Conservation (phyloP, 257 asterid species). For the Lycium barbarum region DNA sequence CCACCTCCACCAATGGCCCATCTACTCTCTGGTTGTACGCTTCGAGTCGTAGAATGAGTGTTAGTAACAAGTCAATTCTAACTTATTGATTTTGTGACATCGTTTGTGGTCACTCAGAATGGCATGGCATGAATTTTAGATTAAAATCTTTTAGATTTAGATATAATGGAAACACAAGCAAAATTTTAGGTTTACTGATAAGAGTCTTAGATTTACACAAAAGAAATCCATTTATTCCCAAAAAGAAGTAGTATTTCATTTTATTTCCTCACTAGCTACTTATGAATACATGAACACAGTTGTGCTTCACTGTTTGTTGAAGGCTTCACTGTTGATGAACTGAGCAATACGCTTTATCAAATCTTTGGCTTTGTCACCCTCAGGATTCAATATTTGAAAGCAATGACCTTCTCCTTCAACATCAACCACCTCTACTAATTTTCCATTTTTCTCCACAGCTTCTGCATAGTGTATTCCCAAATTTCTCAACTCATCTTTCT, state of each 20-base stretch:
- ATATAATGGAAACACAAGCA: background rate
- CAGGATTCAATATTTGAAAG: constrained; percentile 24
- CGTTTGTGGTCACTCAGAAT: too few species aligned
- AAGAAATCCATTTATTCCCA: background rate
- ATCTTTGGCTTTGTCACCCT: constrained; percentile 25
- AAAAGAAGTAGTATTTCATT: too few species aligned
- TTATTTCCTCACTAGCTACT: too few species aligned
- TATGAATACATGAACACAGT: background rate
- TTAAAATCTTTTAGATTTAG: too few species aligned
- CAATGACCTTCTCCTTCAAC: constrained; percentile 37
- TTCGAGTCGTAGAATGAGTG: too few species aligned
- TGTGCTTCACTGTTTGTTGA: constrained; percentile 26
- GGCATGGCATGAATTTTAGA: too few species aligned
- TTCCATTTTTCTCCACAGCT: constrained; percentile 16
- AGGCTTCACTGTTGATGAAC: constrained; percentile 15
- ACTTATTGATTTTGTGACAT: too few species aligned
- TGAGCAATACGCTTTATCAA: constrained; percentile 20
- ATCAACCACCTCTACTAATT: constrained; percentile 26
- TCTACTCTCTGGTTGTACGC: too few species aligned
- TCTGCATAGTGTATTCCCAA: background rate
- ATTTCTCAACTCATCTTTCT: constrained; percentile 30
- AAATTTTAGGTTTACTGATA: background rate
- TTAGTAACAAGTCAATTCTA: too few species aligned
- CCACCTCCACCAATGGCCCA: too few species aligned
- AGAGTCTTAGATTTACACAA: background rate